These are phyloP conservation scores for Hypoxylon fuscum DNA, from an alignment of 495 filamentous ascomycete species.

Conservation along the genomic window DNA sequence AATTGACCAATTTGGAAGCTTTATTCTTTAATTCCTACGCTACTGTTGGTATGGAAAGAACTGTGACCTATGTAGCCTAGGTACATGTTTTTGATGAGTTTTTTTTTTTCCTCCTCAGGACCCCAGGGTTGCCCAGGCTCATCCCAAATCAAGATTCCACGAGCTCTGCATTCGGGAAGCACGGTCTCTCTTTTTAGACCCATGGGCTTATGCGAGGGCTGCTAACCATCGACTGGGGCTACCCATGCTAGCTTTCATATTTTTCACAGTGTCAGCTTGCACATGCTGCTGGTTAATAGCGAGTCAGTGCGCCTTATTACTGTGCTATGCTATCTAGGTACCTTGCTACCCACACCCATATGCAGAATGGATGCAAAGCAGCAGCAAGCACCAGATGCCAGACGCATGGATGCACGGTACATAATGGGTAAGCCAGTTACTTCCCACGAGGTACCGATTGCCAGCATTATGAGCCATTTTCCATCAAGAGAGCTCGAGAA, in stretches of 20 bases:
- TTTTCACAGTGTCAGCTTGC: slow-evolving; percentile 28
- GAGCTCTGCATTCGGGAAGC: slow-evolving; percentile 41
- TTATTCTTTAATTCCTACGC: slow-evolving; percentile 4
- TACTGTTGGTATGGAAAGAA: slow-evolving; percentile 30
- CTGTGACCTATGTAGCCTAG: slow-evolving; percentile 16
- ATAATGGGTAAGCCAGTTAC: slow-evolving; percentile 39
- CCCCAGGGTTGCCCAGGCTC: slow-evolving; percentile 9
- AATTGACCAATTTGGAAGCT: slow-evolving; percentile 31
- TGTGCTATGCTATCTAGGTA: slow-evolving; percentile 22
- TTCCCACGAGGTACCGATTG: slow-evolving; percentile 1
- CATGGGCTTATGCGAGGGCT: slow-evolving; percentile 39
- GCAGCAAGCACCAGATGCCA: slow-evolving; percentile 17
- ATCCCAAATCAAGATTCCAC: slow-evolving; percentile 41
- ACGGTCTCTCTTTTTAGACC: slow-evolving; percentile 29
- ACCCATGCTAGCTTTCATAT: slow-evolving; percentile 22
- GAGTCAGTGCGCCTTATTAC: slow-evolving; percentile 37
- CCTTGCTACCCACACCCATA: slow-evolving; percentile 2
- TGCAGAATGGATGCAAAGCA: slow-evolving; percentile 25
- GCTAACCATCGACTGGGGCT: slow-evolving; percentile 28
- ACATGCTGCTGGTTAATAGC: slow-evolving; percentile 3
- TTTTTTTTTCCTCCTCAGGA: slow-evolving; percentile 18
- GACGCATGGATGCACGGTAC: slow-evolving; percentile 40
- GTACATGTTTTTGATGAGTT: slow-evolving; percentile 27
- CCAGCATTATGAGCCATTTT: slow-evolving; percentile 43
- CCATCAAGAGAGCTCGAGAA: slow-evolving; percentile 11